Conservation (phyloP, 441 rosid species). For the Bruguiera hainesii region DNA sequence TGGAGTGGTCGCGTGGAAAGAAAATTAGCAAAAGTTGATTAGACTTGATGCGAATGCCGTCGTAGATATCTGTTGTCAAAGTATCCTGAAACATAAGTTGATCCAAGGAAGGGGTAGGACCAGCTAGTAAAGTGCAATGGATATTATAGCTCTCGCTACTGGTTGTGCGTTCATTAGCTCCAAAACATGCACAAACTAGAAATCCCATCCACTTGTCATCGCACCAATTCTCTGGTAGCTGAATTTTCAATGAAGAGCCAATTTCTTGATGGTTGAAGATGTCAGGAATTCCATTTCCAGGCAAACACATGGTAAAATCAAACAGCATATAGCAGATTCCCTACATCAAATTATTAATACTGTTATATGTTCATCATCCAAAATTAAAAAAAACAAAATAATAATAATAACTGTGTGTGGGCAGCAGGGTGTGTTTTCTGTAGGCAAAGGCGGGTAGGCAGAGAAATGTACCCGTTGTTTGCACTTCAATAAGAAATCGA, state of each 20-base stretch:
- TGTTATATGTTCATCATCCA: background rate
- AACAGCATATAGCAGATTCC: background rate
- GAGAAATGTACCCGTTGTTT: background rate
- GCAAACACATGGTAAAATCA: background rate
- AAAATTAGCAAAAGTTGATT: background rate
- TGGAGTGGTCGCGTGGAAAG: background rate
- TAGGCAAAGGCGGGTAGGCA: background rate
- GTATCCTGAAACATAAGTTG: background rate
- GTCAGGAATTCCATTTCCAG: slow-evolving; percentile 2
- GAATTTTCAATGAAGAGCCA: background rate
- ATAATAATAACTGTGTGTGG: background rate
- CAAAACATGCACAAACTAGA: background rate
- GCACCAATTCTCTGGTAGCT: background rate
- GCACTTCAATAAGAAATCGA: background rate
- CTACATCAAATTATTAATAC: background rate
- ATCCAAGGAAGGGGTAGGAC: background rate
- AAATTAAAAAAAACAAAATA: background rate
- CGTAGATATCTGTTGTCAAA: accelerated
- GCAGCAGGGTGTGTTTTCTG: background rate
- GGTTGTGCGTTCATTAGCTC: background rate
- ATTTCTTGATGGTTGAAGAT: background rate
- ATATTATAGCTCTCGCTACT: background rate
- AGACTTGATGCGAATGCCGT: background rate
- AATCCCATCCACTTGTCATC: slow-evolving; percentile 1
- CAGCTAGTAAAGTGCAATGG: background rate